phyloP scores from a whole-genome alignment of 192 early-diverging fungal genomes.

The Coemansia asiatica region DNA sequence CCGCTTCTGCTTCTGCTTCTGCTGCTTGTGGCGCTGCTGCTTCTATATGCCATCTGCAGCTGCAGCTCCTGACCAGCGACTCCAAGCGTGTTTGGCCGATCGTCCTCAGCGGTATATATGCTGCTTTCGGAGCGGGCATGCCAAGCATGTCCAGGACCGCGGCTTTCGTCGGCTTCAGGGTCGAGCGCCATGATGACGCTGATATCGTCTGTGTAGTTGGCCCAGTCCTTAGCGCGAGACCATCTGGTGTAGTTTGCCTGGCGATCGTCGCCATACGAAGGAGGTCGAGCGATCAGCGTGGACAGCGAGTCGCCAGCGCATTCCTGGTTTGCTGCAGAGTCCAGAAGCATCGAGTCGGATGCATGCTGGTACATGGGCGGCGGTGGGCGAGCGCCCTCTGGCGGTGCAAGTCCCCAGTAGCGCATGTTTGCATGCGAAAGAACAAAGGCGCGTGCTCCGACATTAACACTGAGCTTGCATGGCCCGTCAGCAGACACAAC shows the following conservation, averaged over 20 bases:
- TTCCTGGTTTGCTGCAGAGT: slow-evolving; percentile 3
- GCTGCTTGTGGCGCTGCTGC: too few species aligned
- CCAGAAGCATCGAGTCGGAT: slow-evolving; percentile 63
- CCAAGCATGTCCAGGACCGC: too few species aligned
- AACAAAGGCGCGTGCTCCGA: slow-evolving; percentile 49
- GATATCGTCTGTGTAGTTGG: background rate
- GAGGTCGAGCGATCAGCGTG: slow-evolving; percentile 6
- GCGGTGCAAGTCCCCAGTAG: slow-evolving; percentile 47
- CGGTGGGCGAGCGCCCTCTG: slow-evolving; percentile 44
- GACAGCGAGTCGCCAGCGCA: background rate
- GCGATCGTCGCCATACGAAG: slow-evolving; percentile 18
- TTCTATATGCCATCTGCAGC: too few species aligned
- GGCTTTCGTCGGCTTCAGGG: background rate
- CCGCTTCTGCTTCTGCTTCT: too few species aligned
- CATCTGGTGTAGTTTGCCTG: background rate
- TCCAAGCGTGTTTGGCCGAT: too few species aligned
- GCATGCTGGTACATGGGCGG: slow-evolving; percentile 60
- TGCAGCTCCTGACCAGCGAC: too few species aligned
- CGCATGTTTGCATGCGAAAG: slow-evolving; percentile 51
- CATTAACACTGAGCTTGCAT: slow-evolving; percentile 39
- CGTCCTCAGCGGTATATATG: too few species aligned
- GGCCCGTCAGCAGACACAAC: slow-evolving; percentile 52
- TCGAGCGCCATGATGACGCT: background rate
- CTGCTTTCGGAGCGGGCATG: too few species aligned
- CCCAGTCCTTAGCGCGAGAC: background rate